Percentiles rank a stretch among this genome's conserved stretches.
Conservation (phyloP, 768 basidiomycete genomes). For the Boletus reticulatus region DNA sequence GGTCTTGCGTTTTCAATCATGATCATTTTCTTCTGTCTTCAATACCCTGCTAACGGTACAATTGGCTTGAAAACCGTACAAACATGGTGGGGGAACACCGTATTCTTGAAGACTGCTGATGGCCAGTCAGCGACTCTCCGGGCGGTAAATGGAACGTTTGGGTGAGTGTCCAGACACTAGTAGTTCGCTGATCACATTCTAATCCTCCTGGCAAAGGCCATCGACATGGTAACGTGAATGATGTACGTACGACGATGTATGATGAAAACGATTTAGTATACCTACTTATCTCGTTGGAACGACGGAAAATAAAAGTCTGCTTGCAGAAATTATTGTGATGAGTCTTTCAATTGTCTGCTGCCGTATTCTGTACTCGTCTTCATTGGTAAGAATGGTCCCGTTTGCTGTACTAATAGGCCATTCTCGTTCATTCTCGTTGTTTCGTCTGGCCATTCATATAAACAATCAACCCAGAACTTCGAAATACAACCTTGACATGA, state of each 20-base stretch:
- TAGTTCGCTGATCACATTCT: background rate
- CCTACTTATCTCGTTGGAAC: background rate
- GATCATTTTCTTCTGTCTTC: slow-evolving; percentile 57
- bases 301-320: background rate
- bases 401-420: no score
- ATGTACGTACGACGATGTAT: background rate
- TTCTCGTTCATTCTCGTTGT: no score
- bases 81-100: slow-evolving; percentile 70
- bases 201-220: slow-evolving; percentile 5
- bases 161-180: slow-evolving; percentile 16
- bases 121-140: slow-evolving; percentile 10
- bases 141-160: slow-evolving; percentile 23
- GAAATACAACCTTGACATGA: no score
- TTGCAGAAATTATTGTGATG: background rate
- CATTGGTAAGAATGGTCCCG: no score
- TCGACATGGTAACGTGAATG: slow-evolving; percentile 11
- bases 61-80: slow-evolving; percentile 57
- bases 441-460: no score
- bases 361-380: no score
- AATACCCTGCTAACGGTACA: slow-evolving; percentile 59
- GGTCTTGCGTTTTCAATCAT: slow-evolving; percentile 62
- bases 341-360: no score
- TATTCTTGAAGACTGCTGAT: slow-evolving; percentile 33
- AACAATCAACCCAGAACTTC: no score
- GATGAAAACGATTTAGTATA: background rate